phyloP scores from a whole-genome alignment of 2,329 filamentous ascomycete genomes.

The Curvularia hawaiiensis region DNA sequence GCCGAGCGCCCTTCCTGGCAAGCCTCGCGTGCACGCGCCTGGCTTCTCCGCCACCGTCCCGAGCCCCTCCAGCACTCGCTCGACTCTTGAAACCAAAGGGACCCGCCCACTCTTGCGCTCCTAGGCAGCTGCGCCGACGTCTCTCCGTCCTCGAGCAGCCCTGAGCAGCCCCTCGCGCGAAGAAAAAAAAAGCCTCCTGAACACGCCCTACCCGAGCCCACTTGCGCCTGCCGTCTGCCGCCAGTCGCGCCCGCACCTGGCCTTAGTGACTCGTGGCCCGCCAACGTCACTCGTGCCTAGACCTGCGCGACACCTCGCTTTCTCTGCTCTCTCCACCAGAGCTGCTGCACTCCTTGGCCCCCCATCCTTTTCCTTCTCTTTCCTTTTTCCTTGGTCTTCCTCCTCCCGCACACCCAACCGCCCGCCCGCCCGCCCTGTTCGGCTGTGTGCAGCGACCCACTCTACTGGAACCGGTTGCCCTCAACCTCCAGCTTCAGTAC shows the following conservation, averaged over 20 bases:
- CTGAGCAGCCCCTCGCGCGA: constrained; percentile 5
- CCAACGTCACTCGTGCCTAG: constrained; percentile 37
- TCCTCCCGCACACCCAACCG: constrained; percentile 23
- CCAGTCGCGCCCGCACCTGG: constrained; percentile 29
- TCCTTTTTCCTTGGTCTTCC: constrained; percentile 1
- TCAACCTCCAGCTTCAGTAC: constrained; percentile 30
- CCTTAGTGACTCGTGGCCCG: constrained; percentile 29
- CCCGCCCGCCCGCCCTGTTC: constrained; percentile 33
- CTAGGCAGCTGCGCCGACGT: constrained; percentile 6
- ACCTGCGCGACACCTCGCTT: constrained; percentile 4
- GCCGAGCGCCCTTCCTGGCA: constrained; percentile 35
- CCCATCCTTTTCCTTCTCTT: not conserved
- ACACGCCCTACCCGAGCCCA: constrained; percentile 15
- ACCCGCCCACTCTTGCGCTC: constrained; percentile 21
- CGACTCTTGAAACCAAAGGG: constrained; percentile 32
- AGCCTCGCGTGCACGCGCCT: constrained; percentile 41
- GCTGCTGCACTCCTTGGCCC: constrained; percentile 2
- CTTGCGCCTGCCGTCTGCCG: constrained; percentile 24
- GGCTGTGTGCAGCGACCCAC: constrained; percentile 40
- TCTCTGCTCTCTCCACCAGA: constrained; percentile 5
- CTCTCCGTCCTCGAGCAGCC: constrained; percentile 7
- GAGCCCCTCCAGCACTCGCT: constrained; percentile 32
- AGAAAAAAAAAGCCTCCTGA: constrained; percentile 7
- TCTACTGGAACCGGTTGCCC: constrained; percentile 33
- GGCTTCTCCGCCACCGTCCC: constrained; percentile 24